Conservation (phyloP, 2,329 filamentous ascomycete species). For the Tolypocladium endophyticum region DNA sequence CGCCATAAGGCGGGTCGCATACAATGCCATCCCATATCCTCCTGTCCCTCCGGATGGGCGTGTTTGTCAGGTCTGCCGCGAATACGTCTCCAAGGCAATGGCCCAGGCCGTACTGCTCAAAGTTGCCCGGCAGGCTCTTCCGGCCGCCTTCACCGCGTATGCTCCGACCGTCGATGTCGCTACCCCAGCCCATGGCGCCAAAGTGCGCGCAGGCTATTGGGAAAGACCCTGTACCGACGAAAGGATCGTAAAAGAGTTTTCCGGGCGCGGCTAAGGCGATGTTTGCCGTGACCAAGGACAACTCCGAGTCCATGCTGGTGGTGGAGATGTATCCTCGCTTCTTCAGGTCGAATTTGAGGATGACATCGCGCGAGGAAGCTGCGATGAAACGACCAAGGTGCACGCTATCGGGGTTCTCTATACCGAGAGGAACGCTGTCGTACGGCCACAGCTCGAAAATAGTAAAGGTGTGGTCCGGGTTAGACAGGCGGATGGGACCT, state of each 20-base stretch:
- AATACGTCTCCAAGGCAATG: slow-evolving; percentile 65
- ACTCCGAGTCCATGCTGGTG: slow-evolving; percentile 93
- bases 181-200: slow-evolving; percentile 72
- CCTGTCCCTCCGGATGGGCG: slow-evolving; percentile 51
- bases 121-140: slow-evolving; percentile 55
- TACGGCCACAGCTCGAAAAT: slow-evolving; percentile 74
- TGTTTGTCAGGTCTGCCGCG: slow-evolving; percentile 78
- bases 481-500: slow-evolving; percentile 67
- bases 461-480: slow-evolving; percentile 63
- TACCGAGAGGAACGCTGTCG: slow-evolving; percentile 34
- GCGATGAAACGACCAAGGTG: slow-evolving; percentile 67
- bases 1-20: slow-evolving; percentile 92
- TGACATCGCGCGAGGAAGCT: slow-evolving; percentile 53
- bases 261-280: slow-evolving; percentile 73
- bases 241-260: slow-evolving; percentile 87
- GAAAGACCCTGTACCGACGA: slow-evolving; percentile 91
- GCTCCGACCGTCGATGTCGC: slow-evolving; percentile 86
- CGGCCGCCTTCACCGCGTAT: slow-evolving; percentile 61
- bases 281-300: slow-evolving; percentile 86
- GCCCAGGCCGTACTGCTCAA: slow-evolving; percentile 68
- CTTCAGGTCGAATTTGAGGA: slow-evolving; percentile 77
- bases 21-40: slow-evolving; percentile 78
- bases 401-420: slow-evolving; percentile 45
- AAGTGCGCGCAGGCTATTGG: slow-evolving; percentile 85
- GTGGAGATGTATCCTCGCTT: slow-evolving; percentile 90